Evolutionary conservation across 164 flowering plant genomes (phyloP), one percentile per base, ranked within the genome.

Genomic region (Houttuynia cordata): DNA sequence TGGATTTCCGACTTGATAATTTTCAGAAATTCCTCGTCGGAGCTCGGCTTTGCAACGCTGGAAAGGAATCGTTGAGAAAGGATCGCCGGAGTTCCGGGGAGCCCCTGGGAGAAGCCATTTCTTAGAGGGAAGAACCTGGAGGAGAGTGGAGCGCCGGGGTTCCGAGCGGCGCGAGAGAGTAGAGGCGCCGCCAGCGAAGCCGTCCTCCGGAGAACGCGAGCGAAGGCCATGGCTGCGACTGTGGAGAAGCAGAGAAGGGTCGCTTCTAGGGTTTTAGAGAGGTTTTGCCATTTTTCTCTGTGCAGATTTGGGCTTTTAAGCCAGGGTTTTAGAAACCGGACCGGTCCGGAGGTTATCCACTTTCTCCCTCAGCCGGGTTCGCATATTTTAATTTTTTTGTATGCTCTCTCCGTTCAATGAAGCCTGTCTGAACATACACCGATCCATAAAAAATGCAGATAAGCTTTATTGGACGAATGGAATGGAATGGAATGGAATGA

Each of bases 1-100:
- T 78, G 57, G 51, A 88, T 86, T 72, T 88, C 92, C 7, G 75
- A 62, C 3, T 82, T 79, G 42, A 88, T 64, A 56, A 81, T 80
- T 21, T 79, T 70, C 25, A 88, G 62, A 18, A 88, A 81, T 15
- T 63, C 58, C 63, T 71, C 79, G 56, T 82, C 83, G 0, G 83
- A 71, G 39, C 61, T 70, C 4, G 78, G 57, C 24, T 45, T 62
- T 58, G 56, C 66, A n/a, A 75, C 68, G 0, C 67, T 20, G 6
- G 82, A 73, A 51, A 67, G 77, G 67, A 54, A 75, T 53, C 40
- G 65, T 50, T 53, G 70, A 37, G 30, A 9, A 0, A 67, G 62
- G 25, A 25, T 23, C 59, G 59, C 52, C 3, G 70, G 52, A 37
- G 62, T 57, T 52, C 57, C 58, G 53, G 60, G 30, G 7, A 72